Base-by-base conservation (phyloP, 495 filamentous ascomycete genomes). In the Aspergillus ellipticus region DNA sequence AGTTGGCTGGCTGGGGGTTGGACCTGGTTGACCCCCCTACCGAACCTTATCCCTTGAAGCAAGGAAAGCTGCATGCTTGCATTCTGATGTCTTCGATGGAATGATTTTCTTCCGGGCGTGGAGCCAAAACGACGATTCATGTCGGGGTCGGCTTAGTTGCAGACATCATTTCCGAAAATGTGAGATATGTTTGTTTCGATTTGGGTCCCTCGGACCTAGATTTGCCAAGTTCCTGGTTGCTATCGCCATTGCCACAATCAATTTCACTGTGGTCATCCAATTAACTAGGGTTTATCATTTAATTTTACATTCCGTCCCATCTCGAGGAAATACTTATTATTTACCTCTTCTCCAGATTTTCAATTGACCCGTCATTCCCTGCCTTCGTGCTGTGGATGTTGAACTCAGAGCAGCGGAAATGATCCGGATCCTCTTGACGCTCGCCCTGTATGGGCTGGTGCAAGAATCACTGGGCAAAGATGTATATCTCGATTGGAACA, bases 401-500 rank as follows among this genome's bases (percentile, higher is more conserved):
- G 0, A 28, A 17, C 45, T 48, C 45, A 48, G 22, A 28, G 45
- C 28, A 48, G 45, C 20, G 45, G 45, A 24, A 24, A 48, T 48
- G 45, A 24, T 48, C 45, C 45, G 45, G 17, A 31, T 22, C 22
- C 28, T 48, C 45, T 48, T 48, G 45, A 24, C 28, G 24, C 45
- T 48, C 22, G 45, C 20, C 45, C 45, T 48, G 45, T n/a, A 24
- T 6, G 45, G 45, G 45, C 4, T 48, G 20, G 45, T 29, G 28
- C 24, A 48, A 48, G 21, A 48, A 6, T 13, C 45, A 29, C 26
- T 48, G 22, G 45, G 22, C 3, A 48, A 29, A 16, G 17, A 48
- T 21, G 45, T 48, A 13, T 48, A 48, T 16, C 45, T 48, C 21
- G 45, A 48, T 22, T 48, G 45, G 45, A 83, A 87, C 58, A 78